Evolutionary conservation across 305 asterid genomes (phyloP), one percentile per base, ranked within the genome.

Genomic region (Plantago coronopus): DNA sequence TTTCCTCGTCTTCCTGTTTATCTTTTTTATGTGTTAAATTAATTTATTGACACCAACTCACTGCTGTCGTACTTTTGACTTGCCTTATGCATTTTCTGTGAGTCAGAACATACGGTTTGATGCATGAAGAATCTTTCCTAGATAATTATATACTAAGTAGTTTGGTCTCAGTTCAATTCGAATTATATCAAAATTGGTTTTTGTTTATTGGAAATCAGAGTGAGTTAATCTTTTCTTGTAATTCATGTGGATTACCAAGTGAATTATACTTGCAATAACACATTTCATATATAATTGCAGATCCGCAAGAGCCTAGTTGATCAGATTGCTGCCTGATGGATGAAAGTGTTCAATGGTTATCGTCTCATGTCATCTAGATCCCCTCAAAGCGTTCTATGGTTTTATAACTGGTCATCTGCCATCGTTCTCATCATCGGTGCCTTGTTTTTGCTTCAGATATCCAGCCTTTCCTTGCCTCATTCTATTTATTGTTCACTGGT

Each of bases 301-400:
- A 87, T 87, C 59, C 88, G 95, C 72, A 84, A 78, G 80, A 75
- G 73, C 71, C 83, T 87, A 43, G 74, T 82, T 46, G 75, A 78
- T 49, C 79, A 70, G 67, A 67, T 81, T 50, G 76, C 80, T 38
- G 89, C 71, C 45, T 84, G 75, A 84, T 66, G 69, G 67, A 61
- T 46, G 61, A 67, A 66, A 61, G 4, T 59, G 55, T 47, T 25
- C 45, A 17, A 63, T 38, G 54, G 57, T 59, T 66, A 66, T 43
- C 13, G 10, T 51, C 59, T 53, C 54, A 56, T 40, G 74, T 70
- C 51, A 17, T 62, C 29, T 31, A 42, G 42, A 29, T 56, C 55
- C 21, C 57, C 38, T 45, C 27, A 57, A 54, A 57, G 69, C 63
- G 59, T 21, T 46, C 23, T 16, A 17, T 23, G 17, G 50, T 45